Percentiles rank a stretch among this genome's conserved stretches.
phyloP scores from a whole-genome alignment of 129 eudicot genomes.

The Artemisia argyi region DNA sequence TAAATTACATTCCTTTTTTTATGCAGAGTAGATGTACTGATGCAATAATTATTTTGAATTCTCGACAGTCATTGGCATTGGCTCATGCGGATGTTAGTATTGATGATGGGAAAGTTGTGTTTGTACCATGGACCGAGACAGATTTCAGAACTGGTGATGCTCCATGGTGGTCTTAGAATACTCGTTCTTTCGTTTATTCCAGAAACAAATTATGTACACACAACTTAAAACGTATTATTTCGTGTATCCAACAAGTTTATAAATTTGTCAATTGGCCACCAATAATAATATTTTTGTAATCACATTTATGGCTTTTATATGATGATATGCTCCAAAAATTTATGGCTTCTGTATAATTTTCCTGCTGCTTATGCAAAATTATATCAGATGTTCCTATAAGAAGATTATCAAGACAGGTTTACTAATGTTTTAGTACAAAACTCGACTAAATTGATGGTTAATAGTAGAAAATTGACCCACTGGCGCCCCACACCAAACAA shows the following conservation, averaged over 20 bases:
- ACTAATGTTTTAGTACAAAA: no score
- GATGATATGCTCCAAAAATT: background rate
- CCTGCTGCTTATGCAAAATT: no score
- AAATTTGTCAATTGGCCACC: constrained; percentile 20
- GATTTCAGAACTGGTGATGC: constrained; percentile 94
- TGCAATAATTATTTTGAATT: background rate
- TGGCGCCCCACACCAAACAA: no score
- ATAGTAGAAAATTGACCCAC: no score
- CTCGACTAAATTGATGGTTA: no score
- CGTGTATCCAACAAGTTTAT: constrained; percentile 23
- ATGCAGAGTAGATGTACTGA: background rate
- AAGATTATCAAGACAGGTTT: no score
- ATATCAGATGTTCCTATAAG: no score
- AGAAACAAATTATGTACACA: constrained; percentile 29
- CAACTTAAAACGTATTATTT: constrained; percentile 22
- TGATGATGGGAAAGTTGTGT: constrained; percentile 84
- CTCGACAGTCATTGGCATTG: constrained; percentile 85
- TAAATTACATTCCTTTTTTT: background rate
- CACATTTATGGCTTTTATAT: background rate
- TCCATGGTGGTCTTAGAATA: constrained; percentile 86
- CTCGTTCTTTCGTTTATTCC: constrained; percentile 5
- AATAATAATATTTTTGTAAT: background rate
- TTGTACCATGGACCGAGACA: constrained; percentile 91
- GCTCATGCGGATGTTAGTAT: constrained; percentile 73
- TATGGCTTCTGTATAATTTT: background rate